Percentiles rank a stretch among this genome's conserved stretches.
Evolutionary conservation across 202 grass and related monocot species (phyloP).

Genomic region (Alloteropsis angusta): DNA sequence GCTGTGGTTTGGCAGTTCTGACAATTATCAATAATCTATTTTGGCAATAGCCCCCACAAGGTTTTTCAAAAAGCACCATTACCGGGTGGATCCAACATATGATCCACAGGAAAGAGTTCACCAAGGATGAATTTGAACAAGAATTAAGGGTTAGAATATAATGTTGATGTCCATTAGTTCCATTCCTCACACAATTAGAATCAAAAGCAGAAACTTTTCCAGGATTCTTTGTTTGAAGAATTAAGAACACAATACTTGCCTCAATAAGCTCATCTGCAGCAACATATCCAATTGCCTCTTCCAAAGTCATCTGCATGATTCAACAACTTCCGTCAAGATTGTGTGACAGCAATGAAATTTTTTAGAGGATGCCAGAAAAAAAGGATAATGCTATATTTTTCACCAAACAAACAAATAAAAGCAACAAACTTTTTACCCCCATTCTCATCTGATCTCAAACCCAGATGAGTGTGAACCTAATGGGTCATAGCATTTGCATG

Average conservation of each 20-base stretch:
- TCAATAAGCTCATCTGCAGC: slow-evolving; percentile 98
- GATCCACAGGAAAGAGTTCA: background rate
- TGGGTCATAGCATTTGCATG: background rate
- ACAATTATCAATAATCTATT: background rate
- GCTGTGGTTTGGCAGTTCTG: background rate
- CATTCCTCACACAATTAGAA: background rate
- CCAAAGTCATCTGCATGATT: slow-evolving; percentile 83
- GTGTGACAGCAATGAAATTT: background rate
- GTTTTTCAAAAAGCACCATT: background rate
- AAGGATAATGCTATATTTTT: slow-evolving; percentile 4
- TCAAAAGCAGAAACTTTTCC: background rate
- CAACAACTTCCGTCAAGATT: slow-evolving; percentile 26
- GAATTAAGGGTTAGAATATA: background rate
- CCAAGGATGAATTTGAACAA: background rate
- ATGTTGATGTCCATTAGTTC: background rate
- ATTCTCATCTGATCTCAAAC: background rate
- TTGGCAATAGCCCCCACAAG: background rate
- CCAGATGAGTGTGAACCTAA: background rate
- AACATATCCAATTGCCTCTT: slow-evolving; percentile 99
- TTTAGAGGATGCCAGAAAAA: background rate
- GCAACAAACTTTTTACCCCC: background rate
- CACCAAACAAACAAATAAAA: slow-evolving; percentile 1
- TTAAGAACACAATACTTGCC: slow-evolving; percentile 45
- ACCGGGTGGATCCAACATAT: background rate
- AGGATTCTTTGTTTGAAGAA: slow-evolving; percentile 13